These are phyloP conservation scores for Thielaviopsis ethacetica DNA, from an alignment of 2,329 filamentous ascomycete genomes.

Conservation along the genomic window DNA sequence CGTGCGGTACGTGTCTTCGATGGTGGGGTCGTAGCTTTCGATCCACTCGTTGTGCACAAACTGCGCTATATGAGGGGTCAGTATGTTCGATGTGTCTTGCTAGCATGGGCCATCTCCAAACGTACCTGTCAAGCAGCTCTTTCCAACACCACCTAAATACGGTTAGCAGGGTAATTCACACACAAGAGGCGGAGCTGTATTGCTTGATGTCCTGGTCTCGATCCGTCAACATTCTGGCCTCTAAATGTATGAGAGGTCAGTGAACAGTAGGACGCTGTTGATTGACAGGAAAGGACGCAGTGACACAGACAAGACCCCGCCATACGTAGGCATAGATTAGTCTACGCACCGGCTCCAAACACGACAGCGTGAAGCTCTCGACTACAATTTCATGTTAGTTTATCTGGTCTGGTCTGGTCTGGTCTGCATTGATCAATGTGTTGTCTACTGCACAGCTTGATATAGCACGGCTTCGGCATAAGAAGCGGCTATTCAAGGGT, in stretches of 20 bases:
- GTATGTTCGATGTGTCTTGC: background rate
- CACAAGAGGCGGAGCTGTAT: no score
- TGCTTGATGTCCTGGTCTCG: no score
- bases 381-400: slow-evolving; percentile 22
- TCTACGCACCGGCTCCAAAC: slow-evolving; percentile 52
- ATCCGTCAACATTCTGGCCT: no score
- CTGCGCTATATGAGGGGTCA: slow-evolving; percentile 42
- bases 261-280: no score
- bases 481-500: background rate
- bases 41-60: slow-evolving; percentile 93
- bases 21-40: slow-evolving; percentile 68
- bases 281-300: background rate
- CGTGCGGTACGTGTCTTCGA: slow-evolving; percentile 62
- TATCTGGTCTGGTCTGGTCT: no score
- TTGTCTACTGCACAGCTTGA: background rate
- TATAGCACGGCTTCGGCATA: slow-evolving; percentile 13
- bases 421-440: no score
- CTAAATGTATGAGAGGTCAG: background rate
- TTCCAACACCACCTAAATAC: slow-evolving; percentile 63
- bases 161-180: no score
- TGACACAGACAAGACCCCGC: background rate
- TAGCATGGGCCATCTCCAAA: slow-evolving; percentile 11
- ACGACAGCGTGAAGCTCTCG: slow-evolving; percentile 74
- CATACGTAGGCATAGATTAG: background rate
- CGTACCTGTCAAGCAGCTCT: slow-evolving; percentile 80